These are phyloP conservation scores for Microthlaspi erraticum DNA, from an alignment of 345 rosid species.

Conservation along the genomic window DNA sequence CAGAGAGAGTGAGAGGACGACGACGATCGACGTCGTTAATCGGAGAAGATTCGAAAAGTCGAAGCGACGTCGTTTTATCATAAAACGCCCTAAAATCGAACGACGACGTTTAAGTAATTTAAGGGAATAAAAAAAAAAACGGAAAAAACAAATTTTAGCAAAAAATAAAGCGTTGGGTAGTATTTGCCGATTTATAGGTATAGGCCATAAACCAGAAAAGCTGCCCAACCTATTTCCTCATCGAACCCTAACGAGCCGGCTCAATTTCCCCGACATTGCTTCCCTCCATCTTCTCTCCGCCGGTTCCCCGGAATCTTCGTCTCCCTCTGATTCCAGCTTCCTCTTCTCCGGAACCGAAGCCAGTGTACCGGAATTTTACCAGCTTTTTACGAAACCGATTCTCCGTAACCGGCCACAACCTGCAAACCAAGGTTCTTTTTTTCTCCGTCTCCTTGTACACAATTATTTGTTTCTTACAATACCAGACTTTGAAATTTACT, in stretches of 20 bases:
- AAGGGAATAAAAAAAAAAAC: background rate
- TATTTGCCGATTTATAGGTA: slow-evolving; percentile 19
- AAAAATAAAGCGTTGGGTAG: slow-evolving; percentile 27
- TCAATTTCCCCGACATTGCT: slow-evolving; percentile 30
- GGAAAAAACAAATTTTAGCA: slow-evolving; percentile 33
- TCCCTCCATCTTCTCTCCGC: background rate
- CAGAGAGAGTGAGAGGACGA: slow-evolving; percentile 6
- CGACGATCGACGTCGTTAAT: slow-evolving; percentile 13
- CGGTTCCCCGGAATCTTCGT: slow-evolving; percentile 6
- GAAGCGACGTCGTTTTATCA: background rate
- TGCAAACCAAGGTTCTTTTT: slow-evolving; percentile 40
- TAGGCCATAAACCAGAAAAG: slow-evolving; percentile 41
- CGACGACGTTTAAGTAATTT: background rate
- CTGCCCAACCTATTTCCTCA: slow-evolving; percentile 39
- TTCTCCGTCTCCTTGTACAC: background rate
- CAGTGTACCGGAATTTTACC: slow-evolving; percentile 25
- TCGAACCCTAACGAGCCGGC: slow-evolving; percentile 37
- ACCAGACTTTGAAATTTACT: too few species aligned
- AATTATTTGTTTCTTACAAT: background rate
- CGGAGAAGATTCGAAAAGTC: background rate
- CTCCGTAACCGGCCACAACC: slow-evolving; percentile 41
- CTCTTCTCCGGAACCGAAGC: slow-evolving; percentile 25
- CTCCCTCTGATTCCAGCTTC: slow-evolving; percentile 24
- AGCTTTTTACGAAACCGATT: slow-evolving; percentile 35
- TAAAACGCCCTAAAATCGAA: background rate